These are phyloP conservation scores for Eimeria falciformis DNA, from an alignment of 169 alveolate genomes.

Conservation along the genomic window DNA sequence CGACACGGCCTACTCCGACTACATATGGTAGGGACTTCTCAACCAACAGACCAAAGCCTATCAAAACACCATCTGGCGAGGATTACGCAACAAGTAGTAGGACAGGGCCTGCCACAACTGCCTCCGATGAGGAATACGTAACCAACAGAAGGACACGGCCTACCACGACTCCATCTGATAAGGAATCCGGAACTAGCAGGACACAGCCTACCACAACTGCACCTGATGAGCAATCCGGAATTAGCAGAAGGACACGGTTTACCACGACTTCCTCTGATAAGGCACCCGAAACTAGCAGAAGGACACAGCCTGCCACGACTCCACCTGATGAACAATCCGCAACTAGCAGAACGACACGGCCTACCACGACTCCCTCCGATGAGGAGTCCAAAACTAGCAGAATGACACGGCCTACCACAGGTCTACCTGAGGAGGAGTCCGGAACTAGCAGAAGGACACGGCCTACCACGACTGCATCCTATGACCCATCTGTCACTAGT, in stretches of 20 bases:
- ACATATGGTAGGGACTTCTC: background rate
- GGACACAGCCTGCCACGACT: too few relatives aligned
- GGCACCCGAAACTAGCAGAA: background rate
- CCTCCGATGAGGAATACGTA: background rate
- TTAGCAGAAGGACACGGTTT: slow-evolving; percentile 29
- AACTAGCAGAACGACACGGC: too few relatives aligned
- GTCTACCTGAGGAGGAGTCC: too few relatives aligned
- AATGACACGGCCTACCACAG: too few relatives aligned
- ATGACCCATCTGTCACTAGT: too few relatives aligned
- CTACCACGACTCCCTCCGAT: too few relatives aligned
- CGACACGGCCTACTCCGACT: slow-evolving; percentile 1
- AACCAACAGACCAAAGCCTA: background rate
- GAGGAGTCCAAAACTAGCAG: too few relatives aligned
- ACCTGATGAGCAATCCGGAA: background rate
- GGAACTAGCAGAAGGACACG: too few relatives aligned
- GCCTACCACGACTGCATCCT: too few relatives aligned
- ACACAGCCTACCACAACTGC: background rate
- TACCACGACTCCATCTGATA: background rate
- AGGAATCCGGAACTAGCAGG: background rate
- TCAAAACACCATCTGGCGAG: background rate
- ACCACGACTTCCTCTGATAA: background rate
- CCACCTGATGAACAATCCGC: too few relatives aligned
- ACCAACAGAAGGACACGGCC: background rate
- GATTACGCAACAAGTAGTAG: background rate
- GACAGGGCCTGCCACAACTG: background rate